Percentiles rank a stretch among this genome's conserved stretches.
Conservation (phyloP, 164 flowering plant genomes). For the Stephania cephalantha region DNA sequence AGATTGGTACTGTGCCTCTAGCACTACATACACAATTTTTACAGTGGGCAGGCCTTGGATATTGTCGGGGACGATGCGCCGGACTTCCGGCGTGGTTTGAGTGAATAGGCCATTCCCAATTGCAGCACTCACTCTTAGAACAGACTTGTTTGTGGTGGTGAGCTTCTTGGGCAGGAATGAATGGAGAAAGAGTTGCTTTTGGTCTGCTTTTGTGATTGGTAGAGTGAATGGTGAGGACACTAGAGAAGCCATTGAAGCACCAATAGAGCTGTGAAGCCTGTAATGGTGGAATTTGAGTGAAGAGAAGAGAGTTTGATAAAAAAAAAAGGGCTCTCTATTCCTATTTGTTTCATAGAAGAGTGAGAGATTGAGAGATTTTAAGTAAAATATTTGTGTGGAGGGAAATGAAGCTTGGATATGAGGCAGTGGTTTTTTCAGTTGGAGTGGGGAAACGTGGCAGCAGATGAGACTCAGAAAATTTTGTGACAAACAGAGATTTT, state of each 20-base stretch:
- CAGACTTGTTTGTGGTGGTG: conserved; percentile 23
- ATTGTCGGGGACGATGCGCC: conserved; percentile 72
- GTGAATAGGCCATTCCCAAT: conserved; percentile 92
- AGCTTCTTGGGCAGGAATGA: conserved; percentile 61
- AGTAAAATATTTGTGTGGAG: conserved; percentile 25
- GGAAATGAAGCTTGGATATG: conserved; percentile 18
- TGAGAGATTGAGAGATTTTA: conserved; percentile 17
- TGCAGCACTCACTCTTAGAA: conserved; percentile 45
- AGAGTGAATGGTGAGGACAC: conserved; percentile 68
- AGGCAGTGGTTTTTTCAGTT: conserved; percentile 30
- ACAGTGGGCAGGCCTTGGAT: conserved; percentile 55
- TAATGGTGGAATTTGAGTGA: neutral
- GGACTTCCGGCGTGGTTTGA: conserved; percentile 83
- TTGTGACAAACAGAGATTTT: neutral
- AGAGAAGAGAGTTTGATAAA: neutral
- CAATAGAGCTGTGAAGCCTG: neutral
- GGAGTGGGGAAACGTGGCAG: conserved; percentile 55
- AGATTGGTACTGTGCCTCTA: conserved; percentile 97
- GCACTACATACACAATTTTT: conserved; percentile 87
- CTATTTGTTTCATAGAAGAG: conserved; percentile 4
- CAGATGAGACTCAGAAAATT: conserved; percentile 8
- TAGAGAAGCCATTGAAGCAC: conserved; percentile 61
- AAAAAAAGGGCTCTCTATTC: neutral
- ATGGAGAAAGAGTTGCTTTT: conserved; percentile 62
- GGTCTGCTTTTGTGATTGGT: conserved; percentile 45